Conservation (phyloP, 2,329 filamentous ascomycete species). For the Dactylella cylindrospora region DNA sequence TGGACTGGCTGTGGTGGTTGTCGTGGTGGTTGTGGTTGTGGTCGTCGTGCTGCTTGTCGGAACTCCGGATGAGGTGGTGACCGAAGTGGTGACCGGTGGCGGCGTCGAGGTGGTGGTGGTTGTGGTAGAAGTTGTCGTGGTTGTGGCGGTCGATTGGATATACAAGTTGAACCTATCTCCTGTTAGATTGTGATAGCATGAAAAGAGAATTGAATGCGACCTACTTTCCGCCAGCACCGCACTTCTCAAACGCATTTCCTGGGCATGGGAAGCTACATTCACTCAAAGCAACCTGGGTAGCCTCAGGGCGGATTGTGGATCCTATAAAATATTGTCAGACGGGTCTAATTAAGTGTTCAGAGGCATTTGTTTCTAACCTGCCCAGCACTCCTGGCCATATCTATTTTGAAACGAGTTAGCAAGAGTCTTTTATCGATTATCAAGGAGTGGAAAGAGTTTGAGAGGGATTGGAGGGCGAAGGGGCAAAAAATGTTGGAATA, state of each 20-base stretch:
- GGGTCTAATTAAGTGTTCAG: slow-evolving; percentile 1
- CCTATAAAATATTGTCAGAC: slow-evolving; percentile 43
- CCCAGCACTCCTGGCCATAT: slow-evolving; percentile 44
- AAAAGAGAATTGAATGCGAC: too few relatives aligned
- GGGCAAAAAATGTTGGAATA: slow-evolving; percentile 22
- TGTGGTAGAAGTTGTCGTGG: slow-evolving; percentile 26
- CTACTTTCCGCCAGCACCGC: slow-evolving; percentile 49
- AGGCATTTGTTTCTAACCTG: background rate
- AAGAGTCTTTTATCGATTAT: background rate
- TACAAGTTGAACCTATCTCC: slow-evolving; percentile 49
- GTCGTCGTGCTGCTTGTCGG: too few relatives aligned
- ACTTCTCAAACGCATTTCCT: slow-evolving; percentile 49
- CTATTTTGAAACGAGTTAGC: background rate
- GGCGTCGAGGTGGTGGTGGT: slow-evolving; percentile 45
- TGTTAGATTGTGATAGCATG: too few relatives aligned
- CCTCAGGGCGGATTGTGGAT: slow-evolving; percentile 46
- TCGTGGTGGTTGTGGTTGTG: slow-evolving; percentile 6
- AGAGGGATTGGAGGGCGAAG: too few relatives aligned
- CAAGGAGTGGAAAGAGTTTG: slow-evolving; percentile 9
- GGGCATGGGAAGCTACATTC: slow-evolving; percentile 44
- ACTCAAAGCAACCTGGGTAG: slow-evolving; percentile 23
- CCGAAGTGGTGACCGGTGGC: too few relatives aligned
- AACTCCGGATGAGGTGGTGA: too few relatives aligned
- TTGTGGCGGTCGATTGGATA: background rate
- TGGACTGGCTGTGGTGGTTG: slow-evolving; percentile 1